Conservation (phyloP, 805 yeast genomes). For the Yamadazyma paraphyllophila region DNA sequence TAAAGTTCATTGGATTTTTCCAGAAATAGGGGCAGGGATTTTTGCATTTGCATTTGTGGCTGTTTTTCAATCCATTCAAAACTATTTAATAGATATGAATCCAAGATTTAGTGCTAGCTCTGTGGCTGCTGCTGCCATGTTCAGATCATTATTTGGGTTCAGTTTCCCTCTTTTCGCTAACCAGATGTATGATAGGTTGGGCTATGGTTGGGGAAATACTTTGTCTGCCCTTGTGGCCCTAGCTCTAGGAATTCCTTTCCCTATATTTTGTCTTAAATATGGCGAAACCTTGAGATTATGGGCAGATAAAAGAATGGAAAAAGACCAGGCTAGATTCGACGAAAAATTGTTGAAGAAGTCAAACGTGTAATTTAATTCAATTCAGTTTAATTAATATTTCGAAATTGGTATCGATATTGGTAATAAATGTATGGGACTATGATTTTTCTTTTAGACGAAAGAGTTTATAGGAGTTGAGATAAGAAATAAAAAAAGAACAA, state of each 20-base stretch:
- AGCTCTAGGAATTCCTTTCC: slow-evolving; percentile 38
- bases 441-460: too few species aligned
- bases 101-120: slow-evolving; percentile 37
- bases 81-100: slow-evolving; percentile 40
- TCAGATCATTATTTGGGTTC: slow-evolving; percentile 38
- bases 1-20: slow-evolving; percentile 38
- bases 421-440: too few species aligned
- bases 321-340: slow-evolving; percentile 32
- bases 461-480: neutral
- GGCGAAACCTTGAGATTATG: slow-evolving; percentile 36
- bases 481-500: slow-evolving; percentile 28
- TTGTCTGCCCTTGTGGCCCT: slow-evolving; percentile 36
- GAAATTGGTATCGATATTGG: too few species aligned
- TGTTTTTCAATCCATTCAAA: slow-evolving; percentile 37
- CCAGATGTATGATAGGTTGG: slow-evolving; percentile 31
- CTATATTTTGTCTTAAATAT: slow-evolving; percentile 32
- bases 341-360: slow-evolving; percentile 11
- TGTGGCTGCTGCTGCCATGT: slow-evolving; percentile 43
- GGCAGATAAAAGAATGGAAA: slow-evolving; percentile 51
- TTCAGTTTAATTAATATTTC: neutral
- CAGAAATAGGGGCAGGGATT: slow-evolving; percentile 34
- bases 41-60: slow-evolving; percentile 38
- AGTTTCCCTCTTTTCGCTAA: slow-evolving; percentile 38
- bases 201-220: slow-evolving; percentile 43
- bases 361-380: neutral